A percentile compares a stretch with the other conserved stretches of the same genome.
These are phyloP conservation scores for Rhodomyrtus tomentosa DNA, from an alignment of 345 rosid genomes.

Conservation along the genomic window DNA sequence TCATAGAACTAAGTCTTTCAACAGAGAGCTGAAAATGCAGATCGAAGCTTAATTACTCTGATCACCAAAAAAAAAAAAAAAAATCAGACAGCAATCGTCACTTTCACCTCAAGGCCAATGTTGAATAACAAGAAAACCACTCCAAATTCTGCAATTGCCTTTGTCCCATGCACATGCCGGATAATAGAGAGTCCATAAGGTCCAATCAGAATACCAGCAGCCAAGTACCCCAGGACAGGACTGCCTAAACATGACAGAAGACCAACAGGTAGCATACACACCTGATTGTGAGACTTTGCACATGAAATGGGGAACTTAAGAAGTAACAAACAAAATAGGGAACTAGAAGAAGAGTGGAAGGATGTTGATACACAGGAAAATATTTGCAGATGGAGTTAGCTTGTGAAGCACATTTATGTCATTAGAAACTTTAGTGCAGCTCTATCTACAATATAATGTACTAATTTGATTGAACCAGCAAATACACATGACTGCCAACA, in stretches of 20 bases:
- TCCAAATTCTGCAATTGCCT: constrained; percentile 98
- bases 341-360: not conserved
- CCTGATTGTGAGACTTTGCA: not conserved
- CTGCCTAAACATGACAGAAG: constrained; percentile 66
- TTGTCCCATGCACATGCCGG: constrained; percentile 94
- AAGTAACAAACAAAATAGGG: not conserved
- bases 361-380: not conserved
- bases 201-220: constrained; percentile 98
- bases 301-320: not conserved
- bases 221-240: constrained; percentile 98
- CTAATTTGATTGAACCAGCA: not conserved
- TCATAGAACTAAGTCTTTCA: constrained; percentile 99
- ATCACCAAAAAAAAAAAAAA: not conserved
- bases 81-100: constrained; percentile 1
- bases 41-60: constrained; percentile 11
- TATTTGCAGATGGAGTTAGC: not conserved
- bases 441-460: not conserved
- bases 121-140: constrained; percentile 94
- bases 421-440: not conserved
- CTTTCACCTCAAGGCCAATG: constrained; percentile 95
- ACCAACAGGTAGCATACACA: constrained; percentile 8
- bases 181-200: constrained; percentile 96
- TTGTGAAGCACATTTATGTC: not conserved
- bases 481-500: not conserved
- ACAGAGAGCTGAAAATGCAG: constrained; percentile 73